A percentile compares a stretch with the other conserved stretches of the same genome.
phyloP scores from a whole-genome alignment of 495 filamentous ascomycete genomes.

The Aspergillus egyptiacus region DNA sequence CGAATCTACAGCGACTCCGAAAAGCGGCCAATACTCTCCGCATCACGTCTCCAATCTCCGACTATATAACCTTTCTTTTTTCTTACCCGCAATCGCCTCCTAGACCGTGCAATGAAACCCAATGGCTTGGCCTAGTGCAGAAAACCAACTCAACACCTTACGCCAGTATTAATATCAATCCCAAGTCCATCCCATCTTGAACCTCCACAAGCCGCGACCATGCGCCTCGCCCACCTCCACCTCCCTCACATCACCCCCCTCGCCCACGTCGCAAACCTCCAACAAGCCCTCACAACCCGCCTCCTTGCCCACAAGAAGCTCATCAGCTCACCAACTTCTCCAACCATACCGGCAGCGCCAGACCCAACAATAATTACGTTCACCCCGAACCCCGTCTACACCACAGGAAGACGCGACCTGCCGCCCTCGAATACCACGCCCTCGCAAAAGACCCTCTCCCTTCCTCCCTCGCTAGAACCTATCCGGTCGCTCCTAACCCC shows the following conservation, averaged over 20 bases:
- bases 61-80: too few species aligned
- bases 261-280: slow-evolving; percentile 40
- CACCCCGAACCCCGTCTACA: slow-evolving; percentile 80
- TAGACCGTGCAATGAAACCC: too few species aligned
- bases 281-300: slow-evolving; percentile 42
- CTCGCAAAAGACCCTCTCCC: slow-evolving; percentile 30
- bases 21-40: neutral
- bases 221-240: slow-evolving; percentile 63
- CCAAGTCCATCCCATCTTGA: neutral
- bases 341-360: slow-evolving; percentile 46
- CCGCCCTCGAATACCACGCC: slow-evolving; percentile 44
- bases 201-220: slow-evolving; percentile 9
- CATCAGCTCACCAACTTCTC: slow-evolving; percentile 1
- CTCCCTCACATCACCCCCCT: slow-evolving; percentile 54
- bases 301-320: slow-evolving; percentile 43
- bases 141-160: too few species aligned
- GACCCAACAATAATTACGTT: slow-evolving; percentile 74
- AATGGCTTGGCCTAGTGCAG: too few species aligned
- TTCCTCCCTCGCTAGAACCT: slow-evolving; percentile 35
- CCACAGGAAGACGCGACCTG: slow-evolving; percentile 78
- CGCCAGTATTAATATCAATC: neutral
- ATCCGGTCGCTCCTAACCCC: slow-evolving; percentile 29
- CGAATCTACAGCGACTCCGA: neutral
- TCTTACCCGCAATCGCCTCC: neutral
- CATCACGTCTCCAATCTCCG: slow-evolving; percentile 3